Conservation (phyloP, 306 rosid species). For the Cicer pinnatifidum region DNA sequence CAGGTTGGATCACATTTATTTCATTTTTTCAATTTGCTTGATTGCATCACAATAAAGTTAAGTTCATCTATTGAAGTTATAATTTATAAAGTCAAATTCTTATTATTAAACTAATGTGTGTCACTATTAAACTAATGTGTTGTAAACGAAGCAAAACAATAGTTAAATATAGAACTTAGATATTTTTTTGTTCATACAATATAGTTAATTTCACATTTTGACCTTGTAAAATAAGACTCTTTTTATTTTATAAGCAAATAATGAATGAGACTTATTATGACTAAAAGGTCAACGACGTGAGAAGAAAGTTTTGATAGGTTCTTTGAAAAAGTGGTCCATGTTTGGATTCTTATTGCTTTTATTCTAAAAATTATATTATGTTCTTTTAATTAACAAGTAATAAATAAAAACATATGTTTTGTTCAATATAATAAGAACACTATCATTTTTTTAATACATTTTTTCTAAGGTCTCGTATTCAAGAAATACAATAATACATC, state of each 20-base stretch:
- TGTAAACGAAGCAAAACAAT: too few species aligned
- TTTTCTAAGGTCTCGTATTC: slow-evolving; percentile 16
- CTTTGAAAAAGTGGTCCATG: slow-evolving; percentile 3
- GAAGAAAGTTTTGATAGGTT: not conserved
- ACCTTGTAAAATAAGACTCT: too few species aligned
- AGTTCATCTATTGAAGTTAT: too few species aligned
- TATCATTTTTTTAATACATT: slow-evolving; percentile 9
- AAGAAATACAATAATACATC: not conserved
- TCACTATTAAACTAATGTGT: too few species aligned
- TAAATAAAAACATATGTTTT: not conserved
- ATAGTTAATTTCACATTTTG: too few species aligned
- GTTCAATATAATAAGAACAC: not conserved
- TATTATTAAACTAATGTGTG: too few species aligned
- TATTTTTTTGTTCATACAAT: too few species aligned
- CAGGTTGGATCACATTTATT: too few species aligned
- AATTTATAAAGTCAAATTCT: too few species aligned
- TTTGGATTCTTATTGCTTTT: not conserved
- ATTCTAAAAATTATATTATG: not conserved
- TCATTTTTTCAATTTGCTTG: too few species aligned
- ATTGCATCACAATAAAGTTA: too few species aligned
- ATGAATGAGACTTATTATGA: slow-evolving; percentile 4
- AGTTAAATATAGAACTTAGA: too few species aligned
- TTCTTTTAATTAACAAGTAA: not conserved
- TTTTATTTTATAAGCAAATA: not conserved
- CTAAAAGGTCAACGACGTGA: not conserved